These are phyloP conservation scores for Crithidia acanthocephali DNA, from an alignment of 208 protist genomes.

Conservation along the genomic window DNA sequence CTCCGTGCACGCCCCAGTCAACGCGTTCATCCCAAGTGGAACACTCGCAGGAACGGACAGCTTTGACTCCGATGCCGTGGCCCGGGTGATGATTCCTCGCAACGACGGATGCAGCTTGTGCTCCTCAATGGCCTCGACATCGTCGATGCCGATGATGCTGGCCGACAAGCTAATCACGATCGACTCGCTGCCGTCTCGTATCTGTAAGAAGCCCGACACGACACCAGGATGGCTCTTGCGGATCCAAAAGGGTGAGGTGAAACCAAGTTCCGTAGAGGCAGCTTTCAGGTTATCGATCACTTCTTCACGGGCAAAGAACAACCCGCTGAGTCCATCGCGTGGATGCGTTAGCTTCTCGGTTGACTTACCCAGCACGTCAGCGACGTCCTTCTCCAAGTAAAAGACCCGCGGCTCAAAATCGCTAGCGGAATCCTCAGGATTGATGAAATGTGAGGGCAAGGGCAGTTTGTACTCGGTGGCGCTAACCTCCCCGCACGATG, in stretches of 20 bases:
- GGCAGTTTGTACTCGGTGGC: constrained; percentile 55
- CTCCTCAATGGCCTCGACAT: constrained; percentile 55
- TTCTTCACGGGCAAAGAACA: constrained; percentile 88
- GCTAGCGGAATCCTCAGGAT: constrained; percentile 43
- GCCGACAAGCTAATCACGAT: constrained; percentile 83
- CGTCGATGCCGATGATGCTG: constrained; percentile 58
- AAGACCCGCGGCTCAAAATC: constrained; percentile 71
- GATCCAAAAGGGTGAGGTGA: constrained; percentile 90
- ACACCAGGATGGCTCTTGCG: constrained; percentile 64
- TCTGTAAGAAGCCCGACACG: constrained; percentile 59
- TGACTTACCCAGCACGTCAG: neutral
- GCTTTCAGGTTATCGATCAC: constrained; percentile 90
- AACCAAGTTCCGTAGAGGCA: constrained; percentile 69
- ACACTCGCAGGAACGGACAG: constrained; percentile 34
- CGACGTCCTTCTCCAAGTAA: constrained; percentile 52
- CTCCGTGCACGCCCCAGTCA: constrained; percentile 65
- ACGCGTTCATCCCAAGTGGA: constrained; percentile 81
- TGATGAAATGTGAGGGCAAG: constrained; percentile 77
- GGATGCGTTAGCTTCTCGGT: constrained; percentile 23
- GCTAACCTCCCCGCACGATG: constrained; percentile 23
- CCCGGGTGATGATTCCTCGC: constrained; percentile 14
- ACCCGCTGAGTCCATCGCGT: constrained; percentile 74
- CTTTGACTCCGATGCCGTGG: neutral
- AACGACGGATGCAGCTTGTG: constrained; percentile 63
- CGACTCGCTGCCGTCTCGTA: constrained; percentile 79